Percentiles rank a stretch among this genome's conserved stretches.
Conservation (phyloP, 805 yeast genomes). For the Monosporozyma servazzii region DNA sequence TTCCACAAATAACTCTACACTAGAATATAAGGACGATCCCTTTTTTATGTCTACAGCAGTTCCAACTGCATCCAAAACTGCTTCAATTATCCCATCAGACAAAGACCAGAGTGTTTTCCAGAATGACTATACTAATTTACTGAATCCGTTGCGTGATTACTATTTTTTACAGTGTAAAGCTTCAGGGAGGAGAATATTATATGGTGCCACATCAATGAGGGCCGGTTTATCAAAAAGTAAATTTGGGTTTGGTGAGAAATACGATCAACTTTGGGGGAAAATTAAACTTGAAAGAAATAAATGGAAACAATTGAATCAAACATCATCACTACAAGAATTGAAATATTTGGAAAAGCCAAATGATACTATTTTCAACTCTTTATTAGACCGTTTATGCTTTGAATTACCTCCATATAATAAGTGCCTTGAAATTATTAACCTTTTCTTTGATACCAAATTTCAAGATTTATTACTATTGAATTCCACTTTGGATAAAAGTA, state of each 20-base stretch:
- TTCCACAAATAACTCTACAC: not conserved
- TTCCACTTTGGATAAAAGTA: slow-evolving; percentile 12
- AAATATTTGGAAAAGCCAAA: slow-evolving; percentile 6
- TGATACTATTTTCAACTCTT: not conserved
- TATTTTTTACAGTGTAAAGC: slow-evolving; percentile 13
- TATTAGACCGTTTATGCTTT: not conserved
- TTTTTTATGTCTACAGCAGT: not conserved
- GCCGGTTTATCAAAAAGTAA: slow-evolving; percentile 10
- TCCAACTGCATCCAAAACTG: not conserved
- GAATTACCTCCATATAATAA: slow-evolving; percentile 18
- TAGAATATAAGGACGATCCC: not conserved
- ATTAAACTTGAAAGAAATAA: slow-evolving; percentile 19
- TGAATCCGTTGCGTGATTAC: slow-evolving; percentile 10
- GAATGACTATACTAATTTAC: not conserved
- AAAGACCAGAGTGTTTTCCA: not conserved
- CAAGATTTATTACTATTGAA: slow-evolving; percentile 9
- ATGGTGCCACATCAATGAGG: slow-evolving; percentile 27
- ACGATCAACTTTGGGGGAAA: slow-evolving; percentile 17
- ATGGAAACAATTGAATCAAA: slow-evolving; percentile 13
- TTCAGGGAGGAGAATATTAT: slow-evolving; percentile 17
- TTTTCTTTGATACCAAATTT: slow-evolving; percentile 12
- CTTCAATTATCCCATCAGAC: not conserved
- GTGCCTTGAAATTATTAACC: slow-evolving; percentile 6
- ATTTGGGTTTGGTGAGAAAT: slow-evolving; percentile 13
- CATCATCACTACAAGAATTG: slow-evolving; percentile 14